A percentile compares a stretch with the other conserved stretches of the same genome.
Conservation (phyloP, 2,329 filamentous ascomycete genomes). For the Trichoderma asperellum region DNA sequence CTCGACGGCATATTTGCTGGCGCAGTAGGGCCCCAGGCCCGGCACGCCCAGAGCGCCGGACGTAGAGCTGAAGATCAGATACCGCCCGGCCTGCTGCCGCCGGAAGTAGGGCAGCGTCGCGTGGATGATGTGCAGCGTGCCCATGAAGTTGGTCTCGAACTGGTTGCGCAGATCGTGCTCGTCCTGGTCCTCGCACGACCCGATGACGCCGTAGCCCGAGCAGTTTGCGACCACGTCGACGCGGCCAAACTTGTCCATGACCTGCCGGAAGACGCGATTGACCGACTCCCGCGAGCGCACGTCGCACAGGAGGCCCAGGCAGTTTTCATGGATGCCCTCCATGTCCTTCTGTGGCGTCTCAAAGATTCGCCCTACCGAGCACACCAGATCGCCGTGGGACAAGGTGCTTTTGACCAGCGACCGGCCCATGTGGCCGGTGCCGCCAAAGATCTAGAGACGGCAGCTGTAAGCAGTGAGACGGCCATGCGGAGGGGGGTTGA, state of each 20-base stretch:
- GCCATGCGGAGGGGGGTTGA: not conserved
- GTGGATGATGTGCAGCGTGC: slow-evolving; percentile 91
- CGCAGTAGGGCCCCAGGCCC: slow-evolving; percentile 90
- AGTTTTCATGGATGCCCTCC: slow-evolving; percentile 71
- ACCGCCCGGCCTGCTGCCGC: slow-evolving; percentile 73
- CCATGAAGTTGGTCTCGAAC: slow-evolving; percentile 98
- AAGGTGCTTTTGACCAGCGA: slow-evolving; percentile 84
- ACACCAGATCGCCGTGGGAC: slow-evolving; percentile 78
- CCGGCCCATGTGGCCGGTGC: slow-evolving; percentile 95
- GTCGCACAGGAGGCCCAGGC: slow-evolving; percentile 84
- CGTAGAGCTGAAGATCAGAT: slow-evolving; percentile 93
- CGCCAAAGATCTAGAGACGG: slow-evolving; percentile 77
- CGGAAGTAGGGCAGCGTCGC: slow-evolving; percentile 86
- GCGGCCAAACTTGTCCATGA: slow-evolving; percentile 74
- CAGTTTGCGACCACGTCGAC: slow-evolving; percentile 93
- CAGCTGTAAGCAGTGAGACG: slow-evolving; percentile 14
- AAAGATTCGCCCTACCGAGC: slow-evolving; percentile 80
- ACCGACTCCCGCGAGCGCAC: slow-evolving; percentile 83
- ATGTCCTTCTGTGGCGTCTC: slow-evolving; percentile 76
- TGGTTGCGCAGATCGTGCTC: slow-evolving; percentile 93
- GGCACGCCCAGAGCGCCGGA: slow-evolving; percentile 92
- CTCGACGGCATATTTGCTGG: slow-evolving; percentile 96
- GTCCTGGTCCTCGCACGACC: slow-evolving; percentile 94
- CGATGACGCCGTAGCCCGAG: slow-evolving; percentile 93
- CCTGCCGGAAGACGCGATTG: slow-evolving; percentile 67